Evolutionary conservation across 2,329 filamentous ascomycete genomes (phyloP).

Genomic region (Claviceps monticola): DNA sequence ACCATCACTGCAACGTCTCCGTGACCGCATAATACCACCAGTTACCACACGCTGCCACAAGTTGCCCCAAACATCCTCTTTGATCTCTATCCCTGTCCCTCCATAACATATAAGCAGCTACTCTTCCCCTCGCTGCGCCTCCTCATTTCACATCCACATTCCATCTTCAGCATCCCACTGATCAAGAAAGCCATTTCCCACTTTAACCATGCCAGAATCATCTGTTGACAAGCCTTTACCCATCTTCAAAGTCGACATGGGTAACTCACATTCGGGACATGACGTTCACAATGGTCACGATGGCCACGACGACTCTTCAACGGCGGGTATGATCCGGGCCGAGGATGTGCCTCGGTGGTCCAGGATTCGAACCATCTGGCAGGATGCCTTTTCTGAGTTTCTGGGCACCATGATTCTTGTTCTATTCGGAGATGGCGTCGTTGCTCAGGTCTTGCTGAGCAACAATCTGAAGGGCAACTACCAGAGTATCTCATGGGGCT

Average conservation of each 20-base stretch:
- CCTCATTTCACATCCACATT: background rate
- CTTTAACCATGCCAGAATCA: conserved; percentile 20
- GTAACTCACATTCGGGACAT: background rate
- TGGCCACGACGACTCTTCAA: conserved; percentile 11
- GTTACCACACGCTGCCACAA: too few species aligned
- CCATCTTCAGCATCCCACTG: conserved; percentile 16
- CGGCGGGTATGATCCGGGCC: conserved; percentile 7
- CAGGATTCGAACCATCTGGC: conserved; percentile 32
- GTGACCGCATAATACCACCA: too few species aligned
- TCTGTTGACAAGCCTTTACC: conserved; percentile 19
- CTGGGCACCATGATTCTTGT: conserved; percentile 54
- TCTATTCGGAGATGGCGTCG: conserved; percentile 56
- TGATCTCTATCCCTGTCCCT: too few species aligned
- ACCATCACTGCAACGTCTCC: too few species aligned
- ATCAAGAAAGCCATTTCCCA: conserved; percentile 5
- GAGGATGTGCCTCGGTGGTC: conserved; percentile 32
- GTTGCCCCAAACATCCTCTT: too few species aligned
- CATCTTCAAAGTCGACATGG: conserved; percentile 20
- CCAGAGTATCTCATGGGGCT: conserved; percentile 35
- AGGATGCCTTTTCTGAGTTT: conserved; percentile 53
- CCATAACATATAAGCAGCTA: too few species aligned
- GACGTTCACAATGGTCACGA: too few species aligned
- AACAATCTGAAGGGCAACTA: conserved; percentile 31
- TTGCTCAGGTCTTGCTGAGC: conserved; percentile 54
- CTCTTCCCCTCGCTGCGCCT: too few species aligned